Conservation (phyloP, 192 early-diverging fungal genomes). For the Dispira parvispora region DNA sequence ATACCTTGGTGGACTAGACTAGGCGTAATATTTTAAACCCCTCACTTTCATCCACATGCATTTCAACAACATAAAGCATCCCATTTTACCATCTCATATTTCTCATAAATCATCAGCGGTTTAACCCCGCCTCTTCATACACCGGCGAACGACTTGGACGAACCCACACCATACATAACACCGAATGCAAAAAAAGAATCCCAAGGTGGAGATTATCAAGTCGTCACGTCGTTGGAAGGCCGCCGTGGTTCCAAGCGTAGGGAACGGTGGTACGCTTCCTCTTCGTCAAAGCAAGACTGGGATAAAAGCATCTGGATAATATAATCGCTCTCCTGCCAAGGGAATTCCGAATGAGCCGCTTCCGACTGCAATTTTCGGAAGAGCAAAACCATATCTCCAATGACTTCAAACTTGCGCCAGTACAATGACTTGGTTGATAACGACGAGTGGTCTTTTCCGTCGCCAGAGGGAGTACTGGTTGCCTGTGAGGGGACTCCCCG, state of each 20-base stretch:
- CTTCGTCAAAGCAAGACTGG: conserved; percentile 3
- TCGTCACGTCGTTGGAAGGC: not conserved
- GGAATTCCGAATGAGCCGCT: not conserved
- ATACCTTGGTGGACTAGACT: no score
- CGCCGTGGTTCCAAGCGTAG: not conserved
- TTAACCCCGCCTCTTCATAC: no score
- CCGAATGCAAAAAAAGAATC: no score
- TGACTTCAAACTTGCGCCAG: conserved; percentile 8
- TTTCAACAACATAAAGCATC: no score
- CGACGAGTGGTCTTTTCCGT: not conserved
- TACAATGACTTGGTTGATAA: not conserved
- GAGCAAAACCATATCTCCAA: conserved; percentile 2
- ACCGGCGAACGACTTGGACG: no score
- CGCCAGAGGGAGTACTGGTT: not conserved
- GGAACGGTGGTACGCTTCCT: not conserved
- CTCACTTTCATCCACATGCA: no score
- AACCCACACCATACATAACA: no score
- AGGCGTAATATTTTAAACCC: no score
- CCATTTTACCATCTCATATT: no score
- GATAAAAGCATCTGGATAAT: not conserved
- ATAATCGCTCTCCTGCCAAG: not conserved
- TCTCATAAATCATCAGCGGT: no score
- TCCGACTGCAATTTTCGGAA: not conserved
- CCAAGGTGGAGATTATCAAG: no score
- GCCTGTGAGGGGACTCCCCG: not conserved